A percentile compares a stretch with the other conserved stretches of the same genome.
Conservation (phyloP, 1,284 basidiomycete genomes). For the Moesziomyces sp. region DNA sequence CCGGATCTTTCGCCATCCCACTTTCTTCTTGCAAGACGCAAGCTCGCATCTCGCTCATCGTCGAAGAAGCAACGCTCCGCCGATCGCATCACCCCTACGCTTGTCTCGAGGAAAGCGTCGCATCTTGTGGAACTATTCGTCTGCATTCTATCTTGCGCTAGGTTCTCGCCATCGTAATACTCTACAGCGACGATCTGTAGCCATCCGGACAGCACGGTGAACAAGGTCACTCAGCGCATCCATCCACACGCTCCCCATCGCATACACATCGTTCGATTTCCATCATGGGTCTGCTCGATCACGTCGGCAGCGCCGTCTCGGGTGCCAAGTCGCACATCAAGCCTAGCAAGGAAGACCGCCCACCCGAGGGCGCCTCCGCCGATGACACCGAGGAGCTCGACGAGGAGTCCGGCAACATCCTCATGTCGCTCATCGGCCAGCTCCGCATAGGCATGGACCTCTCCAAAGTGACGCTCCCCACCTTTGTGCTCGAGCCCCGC, state of each 20-base stretch:
- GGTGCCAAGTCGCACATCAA: constrained; percentile 53
- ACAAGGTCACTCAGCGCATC: too few species aligned
- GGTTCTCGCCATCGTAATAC: too few species aligned
- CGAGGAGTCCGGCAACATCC: constrained; percentile 69
- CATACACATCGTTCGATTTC: not conserved
- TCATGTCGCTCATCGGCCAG: constrained; percentile 78
- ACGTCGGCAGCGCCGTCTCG: constrained; percentile 58
- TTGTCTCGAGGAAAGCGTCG: too few species aligned
- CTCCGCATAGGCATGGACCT: constrained; percentile 94
- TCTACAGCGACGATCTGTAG: too few species aligned
- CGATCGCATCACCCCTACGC: too few species aligned
- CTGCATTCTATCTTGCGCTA: too few species aligned
- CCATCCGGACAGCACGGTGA: too few species aligned
- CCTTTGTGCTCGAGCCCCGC: constrained; percentile 66
- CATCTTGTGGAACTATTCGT: too few species aligned
- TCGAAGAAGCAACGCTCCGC: too few species aligned
- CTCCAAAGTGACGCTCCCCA: constrained; percentile 79
- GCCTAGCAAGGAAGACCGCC: constrained; percentile 58
- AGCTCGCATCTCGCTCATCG: too few species aligned
- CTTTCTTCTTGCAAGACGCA: too few species aligned
- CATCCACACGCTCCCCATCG: not conserved
- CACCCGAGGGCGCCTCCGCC: constrained; percentile 64
- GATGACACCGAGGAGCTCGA: constrained; percentile 69
- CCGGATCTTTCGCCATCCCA: too few species aligned
- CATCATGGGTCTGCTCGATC: constrained; percentile 62